phyloP scores from a whole-genome alignment of 176 grass and related monocot species.

The Carex pumila region DNA sequence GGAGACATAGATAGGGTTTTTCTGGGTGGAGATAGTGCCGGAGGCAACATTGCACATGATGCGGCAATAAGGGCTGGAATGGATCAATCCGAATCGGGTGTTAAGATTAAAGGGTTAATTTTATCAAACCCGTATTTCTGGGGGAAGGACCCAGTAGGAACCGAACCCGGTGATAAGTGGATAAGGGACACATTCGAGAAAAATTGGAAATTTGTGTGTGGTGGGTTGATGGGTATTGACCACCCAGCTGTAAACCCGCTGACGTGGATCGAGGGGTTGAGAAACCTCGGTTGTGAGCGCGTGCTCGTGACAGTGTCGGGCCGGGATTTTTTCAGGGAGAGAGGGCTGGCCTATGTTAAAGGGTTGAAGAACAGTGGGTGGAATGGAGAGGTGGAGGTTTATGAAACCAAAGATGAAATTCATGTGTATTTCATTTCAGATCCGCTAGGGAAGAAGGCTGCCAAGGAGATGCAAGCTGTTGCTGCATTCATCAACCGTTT shows the following conservation, averaged over 20 bases:
- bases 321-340: conserved; percentile 25
- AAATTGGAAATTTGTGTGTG: conserved; percentile 39
- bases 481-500: conserved; percentile 20
- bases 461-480: conserved; percentile 26
- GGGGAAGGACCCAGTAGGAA: conserved; percentile 24
- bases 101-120: conserved; percentile 20
- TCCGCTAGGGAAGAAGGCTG: conserved; percentile 19
- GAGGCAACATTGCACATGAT: conserved; percentile 39
- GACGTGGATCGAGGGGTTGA: conserved; percentile 10
- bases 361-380: conserved; percentile 34
- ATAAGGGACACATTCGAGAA: conserved; percentile 27
- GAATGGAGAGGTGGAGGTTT: conserved; percentile 27
- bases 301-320: conserved; percentile 31
- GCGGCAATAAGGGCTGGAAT: conserved; percentile 8
- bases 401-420: conserved; percentile 33
- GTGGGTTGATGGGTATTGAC: conserved; percentile 29
- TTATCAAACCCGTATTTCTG: conserved; percentile 49
- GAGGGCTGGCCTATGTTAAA: conserved; percentile 31
- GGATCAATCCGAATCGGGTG: background rate
- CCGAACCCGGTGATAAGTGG: conserved; percentile 19
- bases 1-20: conserved; percentile 21
- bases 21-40: conserved; percentile 37
- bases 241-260: conserved; percentile 32
- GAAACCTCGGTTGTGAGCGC: conserved; percentile 9
- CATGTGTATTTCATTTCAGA: conserved; percentile 39